These are phyloP conservation scores for Ceratobasidium sp. DNA, from an alignment of 1,284 basidiomycete species.

Conservation along the genomic window DNA sequence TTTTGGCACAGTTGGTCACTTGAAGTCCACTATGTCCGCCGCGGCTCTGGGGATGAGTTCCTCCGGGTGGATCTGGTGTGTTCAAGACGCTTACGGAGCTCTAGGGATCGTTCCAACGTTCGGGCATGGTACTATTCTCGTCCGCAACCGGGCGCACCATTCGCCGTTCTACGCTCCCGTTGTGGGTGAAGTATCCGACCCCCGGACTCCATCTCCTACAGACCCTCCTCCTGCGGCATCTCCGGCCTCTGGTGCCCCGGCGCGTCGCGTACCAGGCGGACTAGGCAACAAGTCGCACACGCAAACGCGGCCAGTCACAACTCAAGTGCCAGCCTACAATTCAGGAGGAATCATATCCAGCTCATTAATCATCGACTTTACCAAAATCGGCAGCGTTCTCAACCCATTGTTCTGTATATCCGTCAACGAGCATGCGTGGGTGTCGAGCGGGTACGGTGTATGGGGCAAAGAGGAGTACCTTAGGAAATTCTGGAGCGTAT, in stretches of 20 bases:
- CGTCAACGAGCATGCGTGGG: constrained; percentile 91
- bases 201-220: not conserved
- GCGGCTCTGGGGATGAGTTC: constrained; percentile 79
- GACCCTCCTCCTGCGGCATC: constrained; percentile 46
- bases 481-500: constrained; percentile 83
- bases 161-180: constrained; percentile 14
- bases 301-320: constrained; percentile 41
- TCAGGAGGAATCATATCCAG: not conserved
- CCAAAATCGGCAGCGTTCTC: constrained; percentile 61
- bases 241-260: constrained; percentile 52
- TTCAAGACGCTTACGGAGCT: constrained; percentile 68
- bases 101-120: constrained; percentile 84
- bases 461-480: constrained; percentile 94
- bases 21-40: constrained; percentile 79
- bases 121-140: constrained; percentile 87
- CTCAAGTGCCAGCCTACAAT: not conserved
- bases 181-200: constrained; percentile 35
- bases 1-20: constrained; percentile 69
- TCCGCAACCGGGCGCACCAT: constrained; percentile 53
- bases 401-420: constrained; percentile 85
- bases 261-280: constrained; percentile 45
- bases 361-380: constrained; percentile 43
- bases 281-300: constrained; percentile 49
- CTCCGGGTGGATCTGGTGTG: constrained; percentile 89
- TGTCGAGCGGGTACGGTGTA: constrained; percentile 86